Conservation (phyloP, 2,329 filamentous ascomycete species). For the Aschersonia sp. region DNA sequence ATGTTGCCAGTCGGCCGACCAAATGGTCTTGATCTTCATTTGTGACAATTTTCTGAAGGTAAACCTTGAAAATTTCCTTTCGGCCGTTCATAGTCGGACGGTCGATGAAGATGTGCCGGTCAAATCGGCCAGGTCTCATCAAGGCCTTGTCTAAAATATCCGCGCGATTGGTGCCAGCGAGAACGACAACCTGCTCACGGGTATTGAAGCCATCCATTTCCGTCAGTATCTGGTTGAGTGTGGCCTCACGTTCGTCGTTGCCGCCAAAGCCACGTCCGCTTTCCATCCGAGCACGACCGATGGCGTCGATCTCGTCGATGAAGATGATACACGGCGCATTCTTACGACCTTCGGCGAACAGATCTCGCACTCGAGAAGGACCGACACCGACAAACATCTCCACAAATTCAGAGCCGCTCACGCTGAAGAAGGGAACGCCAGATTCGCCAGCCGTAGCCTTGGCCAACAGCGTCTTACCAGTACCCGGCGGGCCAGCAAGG, state of each 20-base stretch:
- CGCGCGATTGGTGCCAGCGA: slow-evolving; percentile 90
- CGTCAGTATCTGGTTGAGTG: slow-evolving; percentile 93
- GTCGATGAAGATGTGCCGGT: slow-evolving; percentile 92
- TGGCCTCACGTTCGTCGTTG: slow-evolving; percentile 93
- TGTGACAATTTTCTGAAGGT: slow-evolving; percentile 88
- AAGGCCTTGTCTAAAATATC: slow-evolving; percentile 91
- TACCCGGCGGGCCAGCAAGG: slow-evolving; percentile 91
- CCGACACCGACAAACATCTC: slow-evolving; percentile 99
- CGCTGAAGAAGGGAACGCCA: slow-evolving; percentile 92
- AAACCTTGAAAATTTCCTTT: slow-evolving; percentile 90
- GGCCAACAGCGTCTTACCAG: slow-evolving; percentile 91
- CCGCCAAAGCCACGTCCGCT: slow-evolving; percentile 59
- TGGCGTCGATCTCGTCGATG: slow-evolving; percentile 98
- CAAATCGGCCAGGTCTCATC: slow-evolving; percentile 93
- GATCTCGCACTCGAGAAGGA: slow-evolving; percentile 82
- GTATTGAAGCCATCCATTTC: slow-evolving; percentile 99
- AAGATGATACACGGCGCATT: slow-evolving; percentile 98
- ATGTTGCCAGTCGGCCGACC: slow-evolving; percentile 72
- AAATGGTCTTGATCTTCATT: slow-evolving; percentile 79
- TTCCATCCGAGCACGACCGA: slow-evolving; percentile 79
- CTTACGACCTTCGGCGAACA: slow-evolving; percentile 90
- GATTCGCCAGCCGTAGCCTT: slow-evolving; percentile 97
- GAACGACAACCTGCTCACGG: slow-evolving; percentile 85
- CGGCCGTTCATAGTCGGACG: slow-evolving; percentile 91
- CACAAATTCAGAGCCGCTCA: slow-evolving; percentile 96